Conservation (phyloP, 1,284 basidiomycete species). For the Phellinidium pouzarii region DNA sequence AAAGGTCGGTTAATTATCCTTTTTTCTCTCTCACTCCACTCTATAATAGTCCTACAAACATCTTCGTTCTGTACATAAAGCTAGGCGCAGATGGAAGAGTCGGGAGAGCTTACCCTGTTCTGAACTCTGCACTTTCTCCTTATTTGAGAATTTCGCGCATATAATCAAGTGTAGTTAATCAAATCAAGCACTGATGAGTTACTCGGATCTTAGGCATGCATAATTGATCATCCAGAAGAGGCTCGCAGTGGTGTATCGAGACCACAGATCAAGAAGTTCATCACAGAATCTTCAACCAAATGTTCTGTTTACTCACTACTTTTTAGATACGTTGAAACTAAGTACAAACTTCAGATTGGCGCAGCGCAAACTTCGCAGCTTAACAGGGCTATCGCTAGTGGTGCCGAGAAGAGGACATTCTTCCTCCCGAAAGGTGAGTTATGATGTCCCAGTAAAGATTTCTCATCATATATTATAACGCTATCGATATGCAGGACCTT, state of each 20-base stretch:
- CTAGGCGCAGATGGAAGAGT: too few relatives aligned
- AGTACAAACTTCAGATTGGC: conserved; percentile 57
- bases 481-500: conserved; percentile 23
- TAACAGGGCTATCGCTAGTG: conserved; percentile 63
- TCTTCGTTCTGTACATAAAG: too few relatives aligned
- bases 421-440: conserved; percentile 60
- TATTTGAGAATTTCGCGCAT: background rate
- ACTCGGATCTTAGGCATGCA: conserved; percentile 44
- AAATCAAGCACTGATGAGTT: background rate
- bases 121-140: background rate
- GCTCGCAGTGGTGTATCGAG: conserved; percentile 65
- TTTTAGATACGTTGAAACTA: conserved; percentile 54
- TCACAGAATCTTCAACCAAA: conserved; percentile 20
- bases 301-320: conserved; percentile 18
- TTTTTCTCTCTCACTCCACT: too few relatives aligned
- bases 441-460: background rate
- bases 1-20: conserved; percentile 33
- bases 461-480: background rate
- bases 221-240: conserved; percentile 59
- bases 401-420: conserved; percentile 60
- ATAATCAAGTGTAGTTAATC: background rate
- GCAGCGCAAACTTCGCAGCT: conserved; percentile 59
- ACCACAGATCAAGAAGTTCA: conserved; percentile 72
- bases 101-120: background rate
- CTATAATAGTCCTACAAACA: too few relatives aligned